phyloP scores from a whole-genome alignment of 78 protist genomes.

The Anaeramoeba flamelloides region DNA sequence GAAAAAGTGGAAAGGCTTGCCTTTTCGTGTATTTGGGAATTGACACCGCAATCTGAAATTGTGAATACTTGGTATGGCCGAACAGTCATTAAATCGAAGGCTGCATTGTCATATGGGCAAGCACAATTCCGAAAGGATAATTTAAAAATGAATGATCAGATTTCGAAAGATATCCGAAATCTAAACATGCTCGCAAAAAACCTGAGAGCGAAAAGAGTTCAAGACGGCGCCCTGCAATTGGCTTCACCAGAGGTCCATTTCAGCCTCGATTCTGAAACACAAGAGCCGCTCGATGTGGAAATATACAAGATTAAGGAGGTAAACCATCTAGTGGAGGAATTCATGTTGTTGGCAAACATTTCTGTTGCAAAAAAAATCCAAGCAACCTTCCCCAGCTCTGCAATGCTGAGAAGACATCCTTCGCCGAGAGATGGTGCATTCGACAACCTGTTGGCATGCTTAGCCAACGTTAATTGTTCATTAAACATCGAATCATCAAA shows the following conservation, averaged over 20 bases:
- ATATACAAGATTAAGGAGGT: conserved; percentile 10
- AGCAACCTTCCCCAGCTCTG: conserved; percentile 32
- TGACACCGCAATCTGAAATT: conserved; percentile 12
- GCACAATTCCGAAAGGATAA: conserved; percentile 37
- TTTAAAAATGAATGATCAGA: neutral
- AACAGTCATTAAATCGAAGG: conserved; percentile 67
- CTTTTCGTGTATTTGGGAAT: neutral
- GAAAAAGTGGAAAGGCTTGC: neutral
- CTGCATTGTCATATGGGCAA: conserved; percentile 50
- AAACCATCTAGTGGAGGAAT: conserved; percentile 61
- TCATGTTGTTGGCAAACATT: conserved; percentile 80
- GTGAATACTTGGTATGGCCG: conserved; percentile 37
- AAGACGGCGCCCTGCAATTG: conserved; percentile 40
- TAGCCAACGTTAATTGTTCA: neutral
- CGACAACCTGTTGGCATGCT: conserved; percentile 2
- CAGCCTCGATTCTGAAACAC: conserved; percentile 38
- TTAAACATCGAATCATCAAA: neutral
- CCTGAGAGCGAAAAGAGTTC: conserved; percentile 36
- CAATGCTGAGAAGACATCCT: conserved; percentile 71
- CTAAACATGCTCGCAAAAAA: conserved; percentile 32
- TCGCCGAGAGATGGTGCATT: conserved; percentile 27
- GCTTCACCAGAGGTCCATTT: conserved; percentile 72
- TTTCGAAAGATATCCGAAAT: neutral
- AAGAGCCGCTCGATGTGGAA: conserved; percentile 19
- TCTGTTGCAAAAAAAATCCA: conserved; percentile 54